Percentiles rank a stretch among this genome's conserved stretches.
phyloP scores from a whole-genome alignment of 2,329 filamentous ascomycete genomes.

The Colletotrichum limetticola region DNA sequence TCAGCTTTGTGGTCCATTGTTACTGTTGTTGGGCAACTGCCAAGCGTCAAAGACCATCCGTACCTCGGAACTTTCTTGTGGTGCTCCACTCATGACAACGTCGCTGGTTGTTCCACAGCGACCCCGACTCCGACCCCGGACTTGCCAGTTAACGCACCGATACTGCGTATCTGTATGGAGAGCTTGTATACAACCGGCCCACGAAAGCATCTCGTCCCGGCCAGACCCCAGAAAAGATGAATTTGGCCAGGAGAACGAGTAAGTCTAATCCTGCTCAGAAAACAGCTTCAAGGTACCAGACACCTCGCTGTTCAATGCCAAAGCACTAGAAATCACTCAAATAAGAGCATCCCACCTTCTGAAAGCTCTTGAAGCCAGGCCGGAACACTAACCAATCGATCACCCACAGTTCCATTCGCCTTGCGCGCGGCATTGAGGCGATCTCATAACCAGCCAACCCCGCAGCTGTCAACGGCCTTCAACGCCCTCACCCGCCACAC shows the following conservation, averaged over 20 bases:
- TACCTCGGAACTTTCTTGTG: neutral
- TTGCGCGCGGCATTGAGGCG: conserved; percentile 11
- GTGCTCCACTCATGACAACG: neutral
- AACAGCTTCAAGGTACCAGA: neutral
- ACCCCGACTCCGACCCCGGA: neutral
- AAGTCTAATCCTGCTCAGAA: neutral
- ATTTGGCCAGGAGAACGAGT: neutral
- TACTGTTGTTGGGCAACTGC: neutral
- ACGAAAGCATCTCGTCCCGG: neutral
- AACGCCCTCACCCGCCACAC: neutral
- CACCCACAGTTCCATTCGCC: conserved; percentile 7
- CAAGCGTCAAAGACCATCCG: neutral
- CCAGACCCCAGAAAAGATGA: neutral
- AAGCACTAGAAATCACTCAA: neutral
- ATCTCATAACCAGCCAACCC: conserved; percentile 12
- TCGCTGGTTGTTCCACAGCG: neutral
- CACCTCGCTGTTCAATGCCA: too few species aligned
- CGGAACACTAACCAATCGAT: conserved; percentile 20
- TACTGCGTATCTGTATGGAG: neutral
- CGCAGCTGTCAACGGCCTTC: conserved; percentile 10
- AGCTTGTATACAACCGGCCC: neutral
- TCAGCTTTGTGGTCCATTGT: neutral
- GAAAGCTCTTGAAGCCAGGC: neutral
- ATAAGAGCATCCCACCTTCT: neutral
- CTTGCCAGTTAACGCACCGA: neutral